Percentiles rank a stretch among this genome's conserved stretches.
Conservation (phyloP, 306 rosid species). For the Sophora flavescens region DNA sequence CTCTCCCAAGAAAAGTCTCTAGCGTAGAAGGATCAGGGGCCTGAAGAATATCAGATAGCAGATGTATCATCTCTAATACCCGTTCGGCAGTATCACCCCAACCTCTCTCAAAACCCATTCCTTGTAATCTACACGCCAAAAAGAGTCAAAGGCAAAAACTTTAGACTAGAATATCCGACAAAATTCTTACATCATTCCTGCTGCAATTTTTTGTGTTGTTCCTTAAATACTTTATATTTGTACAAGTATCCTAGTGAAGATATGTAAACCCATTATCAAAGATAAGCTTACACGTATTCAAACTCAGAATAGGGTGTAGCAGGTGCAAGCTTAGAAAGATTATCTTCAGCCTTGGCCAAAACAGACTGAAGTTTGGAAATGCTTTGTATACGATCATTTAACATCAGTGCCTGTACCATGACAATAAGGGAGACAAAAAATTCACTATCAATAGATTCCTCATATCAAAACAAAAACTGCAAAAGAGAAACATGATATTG, state of each 20-base stretch:
- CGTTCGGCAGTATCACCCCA: conserved; percentile 89
- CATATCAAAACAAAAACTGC: neutral
- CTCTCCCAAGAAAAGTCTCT: conserved; percentile 88
- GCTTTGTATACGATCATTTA: conserved; percentile 75
- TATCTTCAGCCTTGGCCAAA: conserved; percentile 81
- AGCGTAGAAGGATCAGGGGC: conserved; percentile 93
- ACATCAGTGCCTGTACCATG: conserved; percentile 76
- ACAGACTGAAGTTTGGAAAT: conserved; percentile 75
- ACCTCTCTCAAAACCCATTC: conserved; percentile 89
- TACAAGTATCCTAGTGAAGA: no score
- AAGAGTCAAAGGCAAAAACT: conserved; percentile 3
- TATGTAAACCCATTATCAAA: conserved; percentile 7
- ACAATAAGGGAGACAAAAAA: conserved; percentile 30
- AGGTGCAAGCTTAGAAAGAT: conserved; percentile 68
- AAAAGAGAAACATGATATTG: neutral
- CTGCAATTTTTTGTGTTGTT: no score
- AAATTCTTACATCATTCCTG: conserved; percentile 25
- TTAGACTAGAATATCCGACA: conserved; percentile 3
- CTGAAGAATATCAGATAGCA: conserved; percentile 86
- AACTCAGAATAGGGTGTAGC: conserved; percentile 69
- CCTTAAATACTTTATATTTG: no score
- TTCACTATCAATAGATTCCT: conserved; percentile 22
- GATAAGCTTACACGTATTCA: conserved; percentile 76
- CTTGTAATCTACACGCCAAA: conserved; percentile 73
- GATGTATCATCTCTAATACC: conserved; percentile 79